Percentiles rank a stretch among this genome's conserved stretches.
Evolutionary conservation across 139 green algal species (phyloP).

Genomic region (Auxenochlorella pyrenoidosa): DNA sequence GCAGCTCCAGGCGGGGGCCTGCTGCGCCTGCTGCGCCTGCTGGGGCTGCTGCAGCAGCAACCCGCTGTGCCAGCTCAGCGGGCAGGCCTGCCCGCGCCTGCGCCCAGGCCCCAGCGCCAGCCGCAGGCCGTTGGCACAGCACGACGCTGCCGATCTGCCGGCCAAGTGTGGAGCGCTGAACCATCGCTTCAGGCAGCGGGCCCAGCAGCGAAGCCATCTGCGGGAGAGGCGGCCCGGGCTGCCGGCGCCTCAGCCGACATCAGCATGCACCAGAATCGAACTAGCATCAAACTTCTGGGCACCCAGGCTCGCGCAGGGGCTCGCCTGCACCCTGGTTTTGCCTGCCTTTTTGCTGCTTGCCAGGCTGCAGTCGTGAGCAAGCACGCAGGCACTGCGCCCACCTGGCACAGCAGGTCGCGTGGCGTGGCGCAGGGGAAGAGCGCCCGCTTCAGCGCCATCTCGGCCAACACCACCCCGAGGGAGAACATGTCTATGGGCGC

Average conservation of each 20-base stretch:
- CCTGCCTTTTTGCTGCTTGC: too few relatives aligned
- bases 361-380: too few relatives aligned
- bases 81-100: neutral
- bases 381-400: neutral
- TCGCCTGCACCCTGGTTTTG: too few relatives aligned
- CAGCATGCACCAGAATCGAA: too few relatives aligned
- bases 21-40: too few relatives aligned
- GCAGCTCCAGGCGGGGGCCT: neutral
- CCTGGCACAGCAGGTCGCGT: slow-evolving; percentile 41
- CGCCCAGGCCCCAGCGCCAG: neutral
- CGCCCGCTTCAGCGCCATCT: slow-evolving; percentile 55
- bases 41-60: neutral
- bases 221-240: neutral
- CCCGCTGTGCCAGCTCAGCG: neutral
- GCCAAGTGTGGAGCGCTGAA: slow-evolving; percentile 4
- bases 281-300: too few relatives aligned
- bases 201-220: slow-evolving; percentile 50
- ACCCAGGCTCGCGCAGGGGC: too few relatives aligned
- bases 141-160: neutral
- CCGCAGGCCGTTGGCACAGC: neutral
- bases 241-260: too few relatives aligned
- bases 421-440: slow-evolving; percentile 49
- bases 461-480: slow-evolving; percentile 59
- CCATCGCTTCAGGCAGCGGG: slow-evolving; percentile 24
- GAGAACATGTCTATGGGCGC: slow-evolving; percentile 56